These are phyloP conservation scores for Phytophthora kernoviae DNA, from an alignment of 352 stramenopile species.

Conservation along the genomic window DNA sequence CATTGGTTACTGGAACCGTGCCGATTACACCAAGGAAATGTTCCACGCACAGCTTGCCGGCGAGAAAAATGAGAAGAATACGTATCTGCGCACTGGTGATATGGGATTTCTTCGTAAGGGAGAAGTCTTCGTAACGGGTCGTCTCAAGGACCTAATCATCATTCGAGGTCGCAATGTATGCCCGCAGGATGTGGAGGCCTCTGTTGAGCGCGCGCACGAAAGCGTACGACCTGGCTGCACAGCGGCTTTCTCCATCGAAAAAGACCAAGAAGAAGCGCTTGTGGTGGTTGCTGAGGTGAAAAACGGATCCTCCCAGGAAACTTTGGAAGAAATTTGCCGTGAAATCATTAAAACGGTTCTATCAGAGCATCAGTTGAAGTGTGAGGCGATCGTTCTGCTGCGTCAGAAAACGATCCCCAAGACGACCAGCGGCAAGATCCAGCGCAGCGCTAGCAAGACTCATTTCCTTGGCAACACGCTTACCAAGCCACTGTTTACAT, in stretches of 20 bases:
- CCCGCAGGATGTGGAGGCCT: conserved; percentile 79
- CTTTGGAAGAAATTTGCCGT: conserved; percentile 56
- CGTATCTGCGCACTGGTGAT: conserved; percentile 72
- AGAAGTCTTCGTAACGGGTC: conserved; percentile 78
- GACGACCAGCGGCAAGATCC: conserved; percentile 88
- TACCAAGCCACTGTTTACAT: conserved; percentile 56
- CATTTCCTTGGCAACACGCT: conserved; percentile 57
- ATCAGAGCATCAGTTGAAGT: conserved; percentile 73
- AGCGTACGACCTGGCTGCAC: conserved; percentile 75
- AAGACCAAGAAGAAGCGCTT: conserved; percentile 73
- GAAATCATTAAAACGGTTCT: conserved; percentile 73
- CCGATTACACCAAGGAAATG: conserved; percentile 73
- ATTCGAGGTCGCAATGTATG: conserved; percentile 81
- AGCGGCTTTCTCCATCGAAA: conserved; percentile 83
- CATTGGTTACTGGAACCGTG: conserved; percentile 74
- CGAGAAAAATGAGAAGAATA: conserved; percentile 40
- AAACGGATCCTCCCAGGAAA: conserved; percentile 58
- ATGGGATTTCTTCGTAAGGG: conserved; percentile 72
- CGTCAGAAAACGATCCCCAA: conserved; percentile 76
- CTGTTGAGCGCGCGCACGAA: conserved; percentile 66
- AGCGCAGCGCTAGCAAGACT: conserved; percentile 67
- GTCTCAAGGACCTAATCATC: conserved; percentile 87
- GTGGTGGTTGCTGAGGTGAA: conserved; percentile 83
- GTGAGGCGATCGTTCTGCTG: conserved; percentile 76
- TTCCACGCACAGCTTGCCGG: conserved; percentile 59